Conservation (phyloP, 768 basidiomycete species). For the Lactarius sanguifluus region DNA sequence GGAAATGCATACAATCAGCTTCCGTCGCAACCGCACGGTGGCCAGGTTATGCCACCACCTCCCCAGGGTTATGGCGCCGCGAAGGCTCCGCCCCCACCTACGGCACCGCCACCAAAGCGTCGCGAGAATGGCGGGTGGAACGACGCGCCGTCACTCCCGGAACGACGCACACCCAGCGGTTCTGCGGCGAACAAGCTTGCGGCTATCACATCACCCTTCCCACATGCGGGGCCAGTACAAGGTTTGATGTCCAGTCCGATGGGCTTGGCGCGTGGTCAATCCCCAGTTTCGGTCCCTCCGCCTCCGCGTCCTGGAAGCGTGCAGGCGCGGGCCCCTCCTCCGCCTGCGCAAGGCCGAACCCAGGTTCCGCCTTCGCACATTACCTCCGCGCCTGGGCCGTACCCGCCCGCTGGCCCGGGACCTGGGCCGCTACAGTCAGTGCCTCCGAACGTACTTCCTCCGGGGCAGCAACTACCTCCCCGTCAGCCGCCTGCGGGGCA, state of each 20-base stretch:
- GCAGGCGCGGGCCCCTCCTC: constrained; percentile 34
- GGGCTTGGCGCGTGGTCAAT: constrained; percentile 37
- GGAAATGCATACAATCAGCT: constrained; percentile 28
- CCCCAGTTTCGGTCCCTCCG: constrained; percentile 48
- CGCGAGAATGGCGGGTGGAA: constrained; percentile 87
- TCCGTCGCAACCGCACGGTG: constrained; percentile 40
- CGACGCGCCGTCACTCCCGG: constrained; percentile 65
- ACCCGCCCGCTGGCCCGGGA: constrained; percentile 9
- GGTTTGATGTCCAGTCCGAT: constrained; percentile 30
- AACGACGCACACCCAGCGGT: constrained; percentile 53
- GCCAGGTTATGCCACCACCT: constrained; percentile 40
- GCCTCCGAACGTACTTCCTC: constrained; percentile 20
- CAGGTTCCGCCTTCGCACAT: constrained; percentile 17
- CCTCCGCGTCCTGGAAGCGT: constrained; percentile 61
- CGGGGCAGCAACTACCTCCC: constrained; percentile 26
- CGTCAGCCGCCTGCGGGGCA: constrained; percentile 43
- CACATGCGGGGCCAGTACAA: constrained; percentile 50
- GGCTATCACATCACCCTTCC: constrained; percentile 88
- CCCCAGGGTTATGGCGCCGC: constrained; percentile 43
- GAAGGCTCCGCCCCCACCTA: constrained; percentile 49
- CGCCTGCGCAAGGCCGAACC: constrained; percentile 19
- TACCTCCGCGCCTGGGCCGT: constrained; percentile 13
- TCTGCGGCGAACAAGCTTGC: constrained; percentile 52
- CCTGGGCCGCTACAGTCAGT: not conserved
- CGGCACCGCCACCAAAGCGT: constrained; percentile 50